Evolutionary conservation across 257 asterid genomes (phyloP).

Genomic region (Solanum pennellii): DNA sequence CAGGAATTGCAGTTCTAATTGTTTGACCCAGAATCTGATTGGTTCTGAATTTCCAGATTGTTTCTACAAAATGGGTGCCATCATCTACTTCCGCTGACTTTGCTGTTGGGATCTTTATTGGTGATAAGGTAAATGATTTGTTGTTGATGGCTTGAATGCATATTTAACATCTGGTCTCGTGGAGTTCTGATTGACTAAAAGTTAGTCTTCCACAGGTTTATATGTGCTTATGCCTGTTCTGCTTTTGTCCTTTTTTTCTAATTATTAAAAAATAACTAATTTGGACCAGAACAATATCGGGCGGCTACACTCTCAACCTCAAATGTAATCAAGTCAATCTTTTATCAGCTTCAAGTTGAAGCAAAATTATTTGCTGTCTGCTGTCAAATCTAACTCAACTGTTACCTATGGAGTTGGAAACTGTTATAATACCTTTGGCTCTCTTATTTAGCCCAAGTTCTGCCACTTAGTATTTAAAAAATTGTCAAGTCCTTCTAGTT

Average conservation of each 20-base stretch:
- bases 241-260: neutral
- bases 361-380: neutral
- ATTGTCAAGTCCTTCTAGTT: neutral
- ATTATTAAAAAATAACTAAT: neutral
- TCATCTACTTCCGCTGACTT: constrained; percentile 22
- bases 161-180: neutral
- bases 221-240: neutral
- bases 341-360: neutral
- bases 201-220: neutral
- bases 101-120: constrained; percentile 61
- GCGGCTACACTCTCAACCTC: neutral
- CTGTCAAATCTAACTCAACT: neutral
- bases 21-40: constrained; percentile 2
- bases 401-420: neutral
- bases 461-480: neutral
- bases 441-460: neutral
- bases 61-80: constrained; percentile 46
- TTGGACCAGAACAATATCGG: neutral
- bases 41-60: constrained; percentile 39
- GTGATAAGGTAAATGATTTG: constrained; percentile 45
- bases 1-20: neutral
- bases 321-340: neutral
- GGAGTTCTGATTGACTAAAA: neutral
- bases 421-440: neutral
- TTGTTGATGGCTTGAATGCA: neutral